phyloP scores from a whole-genome alignment of 75 land plant species.

The Pinus taeda region DNA sequence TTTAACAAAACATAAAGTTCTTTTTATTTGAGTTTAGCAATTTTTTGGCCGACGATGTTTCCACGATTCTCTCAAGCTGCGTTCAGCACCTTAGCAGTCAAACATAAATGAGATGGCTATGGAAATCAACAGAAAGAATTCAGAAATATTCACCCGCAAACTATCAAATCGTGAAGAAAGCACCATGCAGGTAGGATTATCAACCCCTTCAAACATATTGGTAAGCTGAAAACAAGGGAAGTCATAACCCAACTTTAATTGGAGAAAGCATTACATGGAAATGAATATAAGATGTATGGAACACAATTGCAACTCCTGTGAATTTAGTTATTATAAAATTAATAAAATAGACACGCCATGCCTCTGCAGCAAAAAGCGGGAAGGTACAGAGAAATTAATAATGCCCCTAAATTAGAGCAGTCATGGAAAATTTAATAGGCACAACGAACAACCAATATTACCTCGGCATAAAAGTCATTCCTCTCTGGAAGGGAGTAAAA shows the following conservation, averaged over 20 bases:
- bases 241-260: neutral
- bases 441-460: too few relatives aligned
- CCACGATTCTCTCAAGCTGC: slow-evolving; percentile 96
- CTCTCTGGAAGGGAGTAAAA: slow-evolving; percentile 92
- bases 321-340: neutral
- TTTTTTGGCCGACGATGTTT: slow-evolving; percentile 54
- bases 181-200: slow-evolving; percentile 54
- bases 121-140: neutral
- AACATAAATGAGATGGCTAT: neutral
- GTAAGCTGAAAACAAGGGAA: slow-evolving; percentile 46
- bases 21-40: slow-evolving; percentile 65
- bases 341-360: neutral
- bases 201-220: slow-evolving; percentile 75
- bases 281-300: neutral
- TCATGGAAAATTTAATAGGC: too few relatives aligned
- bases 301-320: neutral
- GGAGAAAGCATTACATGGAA: neutral
- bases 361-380: neutral
- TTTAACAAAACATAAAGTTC: slow-evolving; percentile 60
- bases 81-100: neutral
- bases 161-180: slow-evolving; percentile 82
- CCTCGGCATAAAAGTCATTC: slow-evolving; percentile 93
- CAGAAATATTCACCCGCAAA: slow-evolving; percentile 42
- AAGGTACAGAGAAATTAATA: neutral
- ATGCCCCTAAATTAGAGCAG: neutral